Conservation (phyloP, 805 yeast genomes). For the Hanseniaspora taiwanica region DNA sequence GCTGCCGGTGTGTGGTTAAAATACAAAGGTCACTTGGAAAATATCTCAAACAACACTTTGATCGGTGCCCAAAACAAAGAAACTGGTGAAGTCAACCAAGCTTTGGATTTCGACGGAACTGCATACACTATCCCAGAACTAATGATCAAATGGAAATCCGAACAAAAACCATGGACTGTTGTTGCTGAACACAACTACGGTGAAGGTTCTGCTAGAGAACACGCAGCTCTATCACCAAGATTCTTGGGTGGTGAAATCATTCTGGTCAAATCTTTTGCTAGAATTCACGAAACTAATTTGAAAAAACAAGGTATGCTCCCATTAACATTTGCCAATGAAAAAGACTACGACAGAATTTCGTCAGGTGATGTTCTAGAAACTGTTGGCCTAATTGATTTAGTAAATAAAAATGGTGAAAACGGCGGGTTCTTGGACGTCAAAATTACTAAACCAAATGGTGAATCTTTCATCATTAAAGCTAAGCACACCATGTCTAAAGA, state of each 20-base stretch:
- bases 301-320: constrained; percentile 98
- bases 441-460: constrained; percentile 66
- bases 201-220: constrained; percentile 99
- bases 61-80: constrained; percentile 96
- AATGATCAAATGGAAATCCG: constrained; percentile 91
- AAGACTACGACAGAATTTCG: constrained; percentile 70
- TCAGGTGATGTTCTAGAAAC: constrained; percentile 74
- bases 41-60: constrained; percentile 86
- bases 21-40: constrained; percentile 94
- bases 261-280: constrained; percentile 88
- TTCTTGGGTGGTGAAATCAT: constrained; percentile 86
- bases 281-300: constrained; percentile 95
- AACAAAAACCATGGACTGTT: constrained; percentile 78
- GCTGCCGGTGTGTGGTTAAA: constrained; percentile 99
- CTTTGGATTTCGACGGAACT: constrained; percentile 73
- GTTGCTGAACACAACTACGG: constrained; percentile 98
- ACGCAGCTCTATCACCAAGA: constrained; percentile 92
- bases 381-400: constrained; percentile 57
- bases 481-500: constrained; percentile 96
- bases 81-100: constrained; percentile 89
- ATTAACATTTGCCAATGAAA: constrained; percentile 77
- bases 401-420: constrained; percentile 71
- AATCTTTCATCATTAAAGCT: constrained; percentile 52
- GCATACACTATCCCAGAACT: constrained; percentile 81
- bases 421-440: constrained; percentile 67